A percentile compares a stretch with the other conserved stretches of the same genome.
These are phyloP conservation scores for Emmonsia crescens DNA, from an alignment of 2,329 filamentous ascomycete genomes.

Conservation along the genomic window DNA sequence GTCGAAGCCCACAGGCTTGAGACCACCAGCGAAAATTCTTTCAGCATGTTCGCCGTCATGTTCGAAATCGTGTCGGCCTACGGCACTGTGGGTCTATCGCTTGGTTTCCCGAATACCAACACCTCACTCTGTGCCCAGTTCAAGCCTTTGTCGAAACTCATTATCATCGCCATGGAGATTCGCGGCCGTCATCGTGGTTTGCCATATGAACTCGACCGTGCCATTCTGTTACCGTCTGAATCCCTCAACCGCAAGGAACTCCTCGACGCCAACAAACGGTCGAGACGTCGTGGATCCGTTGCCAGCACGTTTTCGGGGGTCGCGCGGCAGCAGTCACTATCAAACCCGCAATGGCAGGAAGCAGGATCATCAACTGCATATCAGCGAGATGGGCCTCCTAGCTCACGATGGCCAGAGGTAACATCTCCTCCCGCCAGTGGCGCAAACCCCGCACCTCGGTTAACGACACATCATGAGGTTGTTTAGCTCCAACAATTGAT, in stretches of 20 bases:
- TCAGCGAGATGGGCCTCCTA: neutral
- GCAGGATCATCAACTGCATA: slow-evolving; percentile 6
- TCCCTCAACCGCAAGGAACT: slow-evolving; percentile 51
- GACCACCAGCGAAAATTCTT: slow-evolving; percentile 45
- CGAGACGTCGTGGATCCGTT: slow-evolving; percentile 29
- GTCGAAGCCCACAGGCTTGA: slow-evolving; percentile 66
- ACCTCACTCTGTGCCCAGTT: slow-evolving; percentile 78
- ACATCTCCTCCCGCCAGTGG: neutral
- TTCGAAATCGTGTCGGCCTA: slow-evolving; percentile 88
- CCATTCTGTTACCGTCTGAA: slow-evolving; percentile 57
- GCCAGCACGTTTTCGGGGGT: slow-evolving; percentile 16
- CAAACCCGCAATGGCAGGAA: neutral
- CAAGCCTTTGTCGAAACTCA: slow-evolving; percentile 53
- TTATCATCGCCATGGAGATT: slow-evolving; percentile 57
- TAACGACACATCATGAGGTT: neutral
- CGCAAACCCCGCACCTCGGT: neutral
- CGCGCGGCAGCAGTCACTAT: neutral
- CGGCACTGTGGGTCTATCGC: slow-evolving; percentile 82
- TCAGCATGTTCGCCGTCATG: slow-evolving; percentile 58
- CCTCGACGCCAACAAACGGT: slow-evolving; percentile 38
- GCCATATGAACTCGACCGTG: slow-evolving; percentile 57
- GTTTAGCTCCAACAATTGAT: neutral
- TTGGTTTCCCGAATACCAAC: slow-evolving; percentile 68
- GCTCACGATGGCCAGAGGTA: neutral
- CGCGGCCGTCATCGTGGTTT: slow-evolving; percentile 55